These are phyloP conservation scores for Chaetomium strumarium DNA, from an alignment of 2,329 filamentous ascomycete species.

Conservation along the genomic window DNA sequence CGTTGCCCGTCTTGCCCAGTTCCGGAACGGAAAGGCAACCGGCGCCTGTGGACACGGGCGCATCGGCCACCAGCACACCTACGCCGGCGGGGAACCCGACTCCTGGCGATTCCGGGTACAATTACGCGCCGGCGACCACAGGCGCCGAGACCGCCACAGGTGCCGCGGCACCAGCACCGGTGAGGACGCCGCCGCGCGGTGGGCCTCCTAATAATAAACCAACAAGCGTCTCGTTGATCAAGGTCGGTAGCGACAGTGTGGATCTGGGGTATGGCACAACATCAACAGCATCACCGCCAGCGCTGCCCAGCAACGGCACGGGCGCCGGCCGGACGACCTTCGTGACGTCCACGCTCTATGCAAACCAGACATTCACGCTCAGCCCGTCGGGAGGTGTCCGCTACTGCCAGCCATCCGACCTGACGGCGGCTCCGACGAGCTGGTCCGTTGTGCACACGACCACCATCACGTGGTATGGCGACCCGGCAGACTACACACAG, in stretches of 20 bases:
- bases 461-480: constrained; percentile 44
- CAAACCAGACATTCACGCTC: constrained; percentile 10
- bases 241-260: constrained; percentile 1
- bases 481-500: constrained; percentile 41
- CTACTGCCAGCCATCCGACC: constrained; percentile 24
- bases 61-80: not conserved
- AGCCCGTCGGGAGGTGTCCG: constrained; percentile 8
- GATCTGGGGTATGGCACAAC: constrained; percentile 10
- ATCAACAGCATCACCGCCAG: not conserved
- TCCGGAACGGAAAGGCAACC: constrained; percentile 9
- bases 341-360: constrained; percentile 4
- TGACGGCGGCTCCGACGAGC: constrained; percentile 23
- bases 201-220: not conserved
- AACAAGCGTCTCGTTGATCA: not conserved
- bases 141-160: not conserved
- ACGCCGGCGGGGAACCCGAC: not conserved
- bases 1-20: constrained; percentile 10
- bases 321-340: constrained; percentile 12
- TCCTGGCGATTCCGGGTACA: not conserved
- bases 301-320: not conserved
- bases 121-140: not conserved
- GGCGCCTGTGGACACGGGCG: constrained; percentile 14
- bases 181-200: constrained; percentile 2
- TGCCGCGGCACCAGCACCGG: not conserved
- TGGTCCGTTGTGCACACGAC: constrained; percentile 44